A percentile compares a stretch with the other conserved stretches of the same genome.
These are phyloP conservation scores for Cryphonectria carpinicola DNA, from an alignment of 2,329 filamentous ascomycete genomes.

Conservation along the genomic window DNA sequence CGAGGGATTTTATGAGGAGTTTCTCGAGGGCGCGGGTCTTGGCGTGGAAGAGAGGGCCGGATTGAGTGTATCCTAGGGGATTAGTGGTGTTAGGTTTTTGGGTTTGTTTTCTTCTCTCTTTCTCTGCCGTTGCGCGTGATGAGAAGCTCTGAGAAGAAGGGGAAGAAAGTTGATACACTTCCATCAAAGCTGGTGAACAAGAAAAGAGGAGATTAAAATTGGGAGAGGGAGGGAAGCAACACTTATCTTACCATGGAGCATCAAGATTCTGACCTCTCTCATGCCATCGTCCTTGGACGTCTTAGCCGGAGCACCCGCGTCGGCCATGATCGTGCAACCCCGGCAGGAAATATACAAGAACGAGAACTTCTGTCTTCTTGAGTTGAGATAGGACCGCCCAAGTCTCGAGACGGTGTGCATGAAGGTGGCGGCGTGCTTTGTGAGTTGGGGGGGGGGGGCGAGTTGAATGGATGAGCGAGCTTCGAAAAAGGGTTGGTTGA, in stretches of 20 bases:
- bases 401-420: constrained; percentile 18
- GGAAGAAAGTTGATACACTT: no score
- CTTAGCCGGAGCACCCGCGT: constrained; percentile 1
- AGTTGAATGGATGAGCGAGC: background rate
- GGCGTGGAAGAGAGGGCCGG: constrained; percentile 78
- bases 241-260: constrained; percentile 67
- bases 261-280: constrained; percentile 68
- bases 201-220: background rate
- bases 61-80: constrained; percentile 80
- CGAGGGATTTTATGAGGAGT: constrained; percentile 73
- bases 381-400: background rate
- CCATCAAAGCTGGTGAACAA: no score
- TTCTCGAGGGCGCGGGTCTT: constrained; percentile 91
- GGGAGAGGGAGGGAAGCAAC: background rate
- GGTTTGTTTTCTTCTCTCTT: background rate
- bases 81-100: background rate
- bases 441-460: background rate
- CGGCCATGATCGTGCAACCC: constrained; percentile 20
- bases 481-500: background rate
- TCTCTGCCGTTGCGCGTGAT: no score
- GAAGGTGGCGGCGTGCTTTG: background rate
- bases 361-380: background rate
- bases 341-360: background rate
- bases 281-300: constrained; percentile 45
- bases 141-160: background rate